Percentiles rank a stretch among this genome's conserved stretches.
phyloP scores from a whole-genome alignment of 352 stramenopile genomes.

The Sclerospora graminicola region DNA sequence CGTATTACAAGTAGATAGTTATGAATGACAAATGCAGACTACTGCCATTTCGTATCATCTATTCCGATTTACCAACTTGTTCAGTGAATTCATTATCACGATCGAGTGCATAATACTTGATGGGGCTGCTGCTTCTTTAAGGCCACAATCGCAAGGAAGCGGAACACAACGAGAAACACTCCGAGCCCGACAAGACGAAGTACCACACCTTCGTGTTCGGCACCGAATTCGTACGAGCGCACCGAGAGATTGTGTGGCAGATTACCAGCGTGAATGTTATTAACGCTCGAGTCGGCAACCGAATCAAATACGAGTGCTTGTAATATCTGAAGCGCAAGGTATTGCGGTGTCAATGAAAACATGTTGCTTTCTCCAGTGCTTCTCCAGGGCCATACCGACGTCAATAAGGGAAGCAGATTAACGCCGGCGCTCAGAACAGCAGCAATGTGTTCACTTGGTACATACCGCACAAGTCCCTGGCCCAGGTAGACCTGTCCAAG shows the following conservation, averaged over 20 bases:
- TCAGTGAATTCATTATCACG: neutral
- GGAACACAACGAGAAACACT: slow-evolving; percentile 12
- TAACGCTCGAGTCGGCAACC: slow-evolving; percentile 6
- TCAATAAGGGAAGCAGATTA: slow-evolving; percentile 19
- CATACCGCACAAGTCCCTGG: slow-evolving; percentile 16
- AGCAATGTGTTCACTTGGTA: slow-evolving; percentile 3
- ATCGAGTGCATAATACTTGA: neutral
- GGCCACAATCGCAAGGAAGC: slow-evolving; percentile 9
- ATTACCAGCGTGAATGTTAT: neutral
- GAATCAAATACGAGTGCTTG: slow-evolving; percentile 17
- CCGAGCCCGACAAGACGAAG: slow-evolving; percentile 9
- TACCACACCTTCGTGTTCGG: slow-evolving; percentile 4
- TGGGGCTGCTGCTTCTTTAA: slow-evolving; percentile 7
- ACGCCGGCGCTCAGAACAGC: slow-evolving; percentile 4
- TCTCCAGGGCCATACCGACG: slow-evolving; percentile 12
- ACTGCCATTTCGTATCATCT: neutral
- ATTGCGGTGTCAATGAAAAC: slow-evolving; percentile 11
- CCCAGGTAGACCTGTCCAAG: slow-evolving; percentile 14
- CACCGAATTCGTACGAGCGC: slow-evolving; percentile 16
- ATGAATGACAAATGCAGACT: slow-evolving; percentile 6
- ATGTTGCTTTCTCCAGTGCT: slow-evolving; percentile 4
- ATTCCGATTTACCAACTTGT: neutral
- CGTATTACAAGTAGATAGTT: slow-evolving; percentile 5
- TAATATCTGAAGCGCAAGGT: slow-evolving; percentile 12
- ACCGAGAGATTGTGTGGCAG: slow-evolving; percentile 13